phyloP scores from a whole-genome alignment of 495 filamentous ascomycete genomes.

The Podospora appendiculata region DNA sequence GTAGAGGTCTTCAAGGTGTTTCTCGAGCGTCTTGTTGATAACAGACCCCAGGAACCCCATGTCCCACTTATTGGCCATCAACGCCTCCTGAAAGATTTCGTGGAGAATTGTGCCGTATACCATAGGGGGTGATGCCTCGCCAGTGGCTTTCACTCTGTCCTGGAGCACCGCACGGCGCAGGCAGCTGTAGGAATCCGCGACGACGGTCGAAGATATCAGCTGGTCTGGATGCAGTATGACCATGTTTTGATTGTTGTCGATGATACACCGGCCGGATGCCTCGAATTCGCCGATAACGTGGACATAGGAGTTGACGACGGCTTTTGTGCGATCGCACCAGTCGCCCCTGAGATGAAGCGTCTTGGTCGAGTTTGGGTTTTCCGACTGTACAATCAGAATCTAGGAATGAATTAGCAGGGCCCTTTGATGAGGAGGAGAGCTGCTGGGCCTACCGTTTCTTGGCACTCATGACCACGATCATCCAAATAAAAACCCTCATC shows the following conservation, averaged over 20 bases:
- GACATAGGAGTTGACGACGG: conserved; percentile 63
- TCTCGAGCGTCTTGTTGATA: conserved; percentile 57
- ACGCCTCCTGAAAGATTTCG: conserved; percentile 85
- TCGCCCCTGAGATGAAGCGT: conserved; percentile 72
- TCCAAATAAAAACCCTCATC: conserved; percentile 53
- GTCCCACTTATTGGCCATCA: conserved; percentile 80
- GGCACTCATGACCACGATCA: conserved; percentile 48
- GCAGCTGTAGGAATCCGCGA: conserved; percentile 89
- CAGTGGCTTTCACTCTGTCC: conserved; percentile 83
- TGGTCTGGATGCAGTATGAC: conserved; percentile 94
- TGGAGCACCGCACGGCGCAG: conserved; percentile 84
- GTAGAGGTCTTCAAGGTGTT: conserved; percentile 79
- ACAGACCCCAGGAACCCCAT: conserved; percentile 50
- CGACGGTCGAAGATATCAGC: conserved; percentile 84
- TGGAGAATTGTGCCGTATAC: conserved; percentile 90
- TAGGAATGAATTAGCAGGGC: conserved; percentile 21
- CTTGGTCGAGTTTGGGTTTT: conserved; percentile 55
- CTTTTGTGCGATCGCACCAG: conserved; percentile 69
- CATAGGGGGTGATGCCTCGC: conserved; percentile 64
- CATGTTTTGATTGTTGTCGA: conserved; percentile 72
- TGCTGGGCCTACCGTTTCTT: conserved; percentile 57
- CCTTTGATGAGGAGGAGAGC: background rate
- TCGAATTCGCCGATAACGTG: conserved; percentile 81
- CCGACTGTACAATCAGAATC: conserved; percentile 70
- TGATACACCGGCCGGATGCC: conserved; percentile 55